A percentile compares a stretch with the other conserved stretches of the same genome.
Evolutionary conservation across 768 basidiomycete species (phyloP).

Genomic region (Lentinula edodes): DNA sequence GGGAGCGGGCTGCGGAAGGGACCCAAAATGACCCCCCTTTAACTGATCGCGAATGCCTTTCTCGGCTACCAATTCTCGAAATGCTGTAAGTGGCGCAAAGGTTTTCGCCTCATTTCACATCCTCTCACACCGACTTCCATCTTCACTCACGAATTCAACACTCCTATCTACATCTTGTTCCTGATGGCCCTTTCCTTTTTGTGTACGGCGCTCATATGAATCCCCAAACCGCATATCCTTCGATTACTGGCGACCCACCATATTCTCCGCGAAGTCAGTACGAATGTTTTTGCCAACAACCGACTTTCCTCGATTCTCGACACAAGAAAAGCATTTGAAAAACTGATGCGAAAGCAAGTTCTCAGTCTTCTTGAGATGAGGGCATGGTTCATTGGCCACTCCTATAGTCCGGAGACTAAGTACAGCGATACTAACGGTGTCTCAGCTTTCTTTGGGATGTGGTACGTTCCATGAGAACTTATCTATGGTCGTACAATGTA

Average conservation of each 20-base stretch:
- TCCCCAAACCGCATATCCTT: conserved; percentile 57
- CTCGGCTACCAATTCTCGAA: not conserved
- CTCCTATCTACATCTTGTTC: conserved; percentile 36
- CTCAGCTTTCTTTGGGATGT: conserved; percentile 65
- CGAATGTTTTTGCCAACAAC: conserved; percentile 69
- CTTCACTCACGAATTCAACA: conserved; percentile 27
- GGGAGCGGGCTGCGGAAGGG: too few relatives aligned
- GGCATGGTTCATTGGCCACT: not conserved
- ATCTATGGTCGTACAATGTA: not conserved
- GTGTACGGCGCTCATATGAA: too few relatives aligned
- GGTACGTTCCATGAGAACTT: conserved; percentile 35
- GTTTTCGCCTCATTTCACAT: not conserved
- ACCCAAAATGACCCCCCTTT: too few relatives aligned
- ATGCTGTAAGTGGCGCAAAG: not conserved
- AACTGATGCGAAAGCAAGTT: conserved; percentile 41
- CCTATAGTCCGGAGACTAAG: conserved; percentile 51
- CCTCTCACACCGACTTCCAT: not conserved
- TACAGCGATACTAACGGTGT: conserved; percentile 62
- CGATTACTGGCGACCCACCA: conserved; percentile 78
- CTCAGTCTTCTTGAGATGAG: not conserved
- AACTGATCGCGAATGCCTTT: not conserved
- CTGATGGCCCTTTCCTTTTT: too few relatives aligned
- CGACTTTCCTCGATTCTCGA: conserved; percentile 66
- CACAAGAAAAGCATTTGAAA: conserved; percentile 51
- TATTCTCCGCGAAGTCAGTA: conserved; percentile 61